These are phyloP conservation scores for Stagonosporopsis chrysanthemi DNA, from an alignment of 2,329 filamentous ascomycete genomes.

Conservation along the genomic window DNA sequence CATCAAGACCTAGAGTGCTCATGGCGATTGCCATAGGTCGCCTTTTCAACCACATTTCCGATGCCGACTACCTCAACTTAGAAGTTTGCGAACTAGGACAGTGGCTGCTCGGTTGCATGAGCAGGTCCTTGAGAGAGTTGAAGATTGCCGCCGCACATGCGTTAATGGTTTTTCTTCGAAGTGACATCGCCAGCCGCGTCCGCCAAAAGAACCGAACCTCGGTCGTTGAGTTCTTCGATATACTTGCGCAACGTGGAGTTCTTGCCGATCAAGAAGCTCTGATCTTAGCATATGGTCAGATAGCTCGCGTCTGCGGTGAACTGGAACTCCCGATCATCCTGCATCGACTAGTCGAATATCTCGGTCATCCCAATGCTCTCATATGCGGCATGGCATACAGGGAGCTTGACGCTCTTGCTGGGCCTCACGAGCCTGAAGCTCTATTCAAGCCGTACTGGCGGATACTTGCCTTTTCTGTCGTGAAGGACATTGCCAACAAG, in stretches of 20 bases:
- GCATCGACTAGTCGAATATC: conserved; percentile 82
- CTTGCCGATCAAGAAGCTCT: conserved; percentile 79
- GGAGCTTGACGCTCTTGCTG: conserved; percentile 79
- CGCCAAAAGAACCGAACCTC: conserved; percentile 71
- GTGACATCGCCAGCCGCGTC: conserved; percentile 56
- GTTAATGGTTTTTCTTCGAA: conserved; percentile 70
- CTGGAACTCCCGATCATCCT: conserved; percentile 88
- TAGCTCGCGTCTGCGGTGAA: conserved; percentile 77
- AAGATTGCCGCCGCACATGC: conserved; percentile 79
- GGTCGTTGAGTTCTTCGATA: conserved; percentile 74
- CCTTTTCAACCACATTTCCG: conserved; percentile 71
- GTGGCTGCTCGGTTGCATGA: conserved; percentile 81
- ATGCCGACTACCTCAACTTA: conserved; percentile 69
- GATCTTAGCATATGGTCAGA: conserved; percentile 84
- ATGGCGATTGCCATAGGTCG: conserved; percentile 63
- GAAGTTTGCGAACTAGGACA: conserved; percentile 73
- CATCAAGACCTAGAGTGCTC: conserved; percentile 38
- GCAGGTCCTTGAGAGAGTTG: conserved; percentile 84
- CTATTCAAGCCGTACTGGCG: conserved; percentile 90
- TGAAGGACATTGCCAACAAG: conserved; percentile 79
- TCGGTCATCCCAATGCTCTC: conserved; percentile 82
- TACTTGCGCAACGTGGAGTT: conserved; percentile 72
- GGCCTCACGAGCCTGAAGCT: conserved; percentile 67
- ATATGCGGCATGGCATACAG: conserved; percentile 83
- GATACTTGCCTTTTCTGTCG: conserved; percentile 79